Base-by-base conservation (phyloP, 140 eudicot species). In the Oenanthe javanica region DNA sequence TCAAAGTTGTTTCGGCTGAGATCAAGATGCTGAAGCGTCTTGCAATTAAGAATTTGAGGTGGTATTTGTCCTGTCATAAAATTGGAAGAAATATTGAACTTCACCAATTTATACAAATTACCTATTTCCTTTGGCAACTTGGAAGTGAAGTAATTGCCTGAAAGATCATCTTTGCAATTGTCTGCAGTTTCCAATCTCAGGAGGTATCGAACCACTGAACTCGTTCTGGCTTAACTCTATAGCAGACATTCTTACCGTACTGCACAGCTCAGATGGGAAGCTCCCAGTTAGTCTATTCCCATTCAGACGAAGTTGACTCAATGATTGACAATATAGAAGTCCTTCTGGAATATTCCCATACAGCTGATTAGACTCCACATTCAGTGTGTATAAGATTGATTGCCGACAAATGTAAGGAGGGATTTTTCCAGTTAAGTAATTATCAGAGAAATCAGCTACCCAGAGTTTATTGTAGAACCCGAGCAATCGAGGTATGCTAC, bases 391-490 rank as follows among this genome's bases (percentile, higher is more conserved):
- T 86, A 95, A 83, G 82, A 89, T 89, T 38, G 93, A 87, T 49
- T 84, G 79, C 72, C 87, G 75, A 38, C 99, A 95, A 0, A 87
- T 67, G 77, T 80, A 73, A 52, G 93, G 89, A 18, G 99, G 99
- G 77, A 95, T 93, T 79, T 78, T 84, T 78, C 99, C 99, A 0
- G 97, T 89, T 64, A 95, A 79, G 23, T 16, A 70, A 79, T 95
- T 95, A 63, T 81, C 88, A 0, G 97, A 90, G 82, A 95, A 88
- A 75, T 95, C 99, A 82, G 90, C 97, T 23, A 91, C 97, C 97
- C 97, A 95, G 70, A 95, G 91, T 21, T 63, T 83, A 74, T 88
- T 90, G 77, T 89, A 86, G 31, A 85, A 81, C 84, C 99, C 99
- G 40, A 95, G 89, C 21, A 75, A 40, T 80, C 69, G 91, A 79